Conservation (phyloP, 306 rosid species). For the Rosa persica region DNA sequence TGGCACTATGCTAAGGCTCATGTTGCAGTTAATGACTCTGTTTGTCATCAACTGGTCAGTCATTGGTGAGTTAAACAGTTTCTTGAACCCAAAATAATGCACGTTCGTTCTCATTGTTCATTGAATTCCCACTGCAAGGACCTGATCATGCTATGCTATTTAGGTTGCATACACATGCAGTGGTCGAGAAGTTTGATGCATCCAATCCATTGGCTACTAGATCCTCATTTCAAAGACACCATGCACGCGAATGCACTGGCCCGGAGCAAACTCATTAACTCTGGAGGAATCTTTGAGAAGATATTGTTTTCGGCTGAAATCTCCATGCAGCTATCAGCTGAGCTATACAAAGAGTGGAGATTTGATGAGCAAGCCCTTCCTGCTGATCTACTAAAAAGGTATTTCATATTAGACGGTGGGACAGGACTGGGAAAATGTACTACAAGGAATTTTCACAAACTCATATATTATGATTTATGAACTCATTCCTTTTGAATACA, state of each 20-base stretch:
- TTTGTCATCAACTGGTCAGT: slow-evolving; percentile 63
- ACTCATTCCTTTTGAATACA: neutral
- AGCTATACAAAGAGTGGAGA: slow-evolving; percentile 69
- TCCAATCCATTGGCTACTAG: slow-evolving; percentile 61
- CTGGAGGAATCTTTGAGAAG: slow-evolving; percentile 64
- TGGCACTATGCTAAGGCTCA: slow-evolving; percentile 82
- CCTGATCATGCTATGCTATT: slow-evolving; percentile 11
- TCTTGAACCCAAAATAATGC: slow-evolving; percentile 2
- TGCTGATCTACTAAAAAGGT: slow-evolving; percentile 71
- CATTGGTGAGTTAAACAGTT: slow-evolving; percentile 60
- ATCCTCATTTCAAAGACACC: slow-evolving; percentile 75
- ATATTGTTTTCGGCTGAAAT: slow-evolving; percentile 52
- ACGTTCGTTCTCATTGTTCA: neutral
- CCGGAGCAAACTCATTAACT: slow-evolving; percentile 44
- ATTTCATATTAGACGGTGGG: slow-evolving; percentile 1
- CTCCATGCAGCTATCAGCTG: slow-evolving; percentile 66
- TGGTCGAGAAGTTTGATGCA: slow-evolving; percentile 73
- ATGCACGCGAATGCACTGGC: slow-evolving; percentile 65
- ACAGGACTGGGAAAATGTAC: neutral
- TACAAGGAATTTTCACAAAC: neutral
- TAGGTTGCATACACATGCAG: slow-evolving; percentile 75
- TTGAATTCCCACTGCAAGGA: neutral
- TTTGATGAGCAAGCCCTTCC: slow-evolving; percentile 74
- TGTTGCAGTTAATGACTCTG: slow-evolving; percentile 65
- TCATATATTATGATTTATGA: slow-evolving; percentile 1